Base-by-base conservation (phyloP, 371 early-diverging fungal genomes). In the Rhizopus sp. region DNA sequence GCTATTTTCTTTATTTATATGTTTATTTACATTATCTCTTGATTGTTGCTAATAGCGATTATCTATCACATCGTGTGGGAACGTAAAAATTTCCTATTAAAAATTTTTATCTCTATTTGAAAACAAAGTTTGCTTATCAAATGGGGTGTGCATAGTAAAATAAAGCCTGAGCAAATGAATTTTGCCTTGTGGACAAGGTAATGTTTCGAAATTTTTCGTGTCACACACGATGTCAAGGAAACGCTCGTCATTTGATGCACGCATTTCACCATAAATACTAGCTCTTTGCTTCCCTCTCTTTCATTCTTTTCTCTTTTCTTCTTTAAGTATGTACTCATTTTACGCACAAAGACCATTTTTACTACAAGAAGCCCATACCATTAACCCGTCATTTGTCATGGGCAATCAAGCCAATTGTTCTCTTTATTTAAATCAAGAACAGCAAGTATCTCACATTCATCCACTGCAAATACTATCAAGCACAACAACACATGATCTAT, bases 211-310 rank as follows among this genome's bases (percentile, higher is more conserved):
- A 60, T 50, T 56, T 56, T 57, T 63, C 48, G 63, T 63, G 63
- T 70, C 38, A 63, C 66, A 57, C 70, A 70, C 66, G 66, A 54
- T 66, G 70, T 66, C 66, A 66, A 66, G 70, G 61, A 59, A 57
- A 57, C 56, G 64, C 52, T 66, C 70, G 66, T 70, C 70, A 70
- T 70, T 70, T 70, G 70, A 70, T 70, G 63, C 61, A 63, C 49
- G 23, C 55, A 62, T 66, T 66, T 60, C 63, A 62, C 60, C 63
- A 69, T 55, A 48, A 40, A 57, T 53, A 57, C 59, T 48, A 32
- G 32, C 37, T 37, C 35, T 51, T 29, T 3, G 53, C 37, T 44
- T 57, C 30, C 46, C 49, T 33, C 53, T 54, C 39, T 59, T 52
- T 45, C 54, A 33, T 31, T 55, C 40, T 59, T 30, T 54, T 50